Base-by-base conservation (phyloP, 306 rosid species). In the Trifolium repens region DNA sequence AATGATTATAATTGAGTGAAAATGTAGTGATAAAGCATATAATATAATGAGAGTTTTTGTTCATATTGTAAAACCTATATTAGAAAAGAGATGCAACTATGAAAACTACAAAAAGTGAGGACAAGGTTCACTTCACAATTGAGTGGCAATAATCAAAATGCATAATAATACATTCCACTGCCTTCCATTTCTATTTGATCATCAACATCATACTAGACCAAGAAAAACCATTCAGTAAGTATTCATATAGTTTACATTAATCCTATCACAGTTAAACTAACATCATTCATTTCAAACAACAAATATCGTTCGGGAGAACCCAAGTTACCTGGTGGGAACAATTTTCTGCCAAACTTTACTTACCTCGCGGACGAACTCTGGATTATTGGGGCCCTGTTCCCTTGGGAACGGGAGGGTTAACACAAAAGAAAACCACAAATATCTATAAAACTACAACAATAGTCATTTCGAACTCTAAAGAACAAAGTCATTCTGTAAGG, bases 401-500 rank as follows among this genome's bases (percentile, higher is more conserved):
- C 2, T 0, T 26, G 30, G 30, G 30, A 26, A 27, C 30, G 30
- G 30, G 30, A 27, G 30, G 30, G 30, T 30, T 32, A 32, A 32
- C 35, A 4, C 35, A 32, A 32, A 32, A 32, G 1, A 32, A 53
- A 53, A 16, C 5, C 58, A 16, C 58, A 53, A 16, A 53, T 16
- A 16, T 52, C 26, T n/a, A 52, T 52, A 17, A 8, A 17, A 8
- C 19, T 49, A 14, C 54, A 49, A 7, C 35, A 32, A 32, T 32
- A 32, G 6, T 5, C 35, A 32, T 32, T 32, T 6, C 4, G 6
- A 32, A 32, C 35, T 32, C 35, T 32, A 5, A 32, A 32, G 35
- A 32, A 4, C 2, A 39, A 39, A 7, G 50, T 44, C 96, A 88
- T 84, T 94, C 96, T 0, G 96, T 90, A 43, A 90, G 96, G 81